Evolutionary conservation across 108 stramenopile species (phyloP), one percentile per base, ranked within the genome.

Genomic region (Cyclotella atomus): DNA sequence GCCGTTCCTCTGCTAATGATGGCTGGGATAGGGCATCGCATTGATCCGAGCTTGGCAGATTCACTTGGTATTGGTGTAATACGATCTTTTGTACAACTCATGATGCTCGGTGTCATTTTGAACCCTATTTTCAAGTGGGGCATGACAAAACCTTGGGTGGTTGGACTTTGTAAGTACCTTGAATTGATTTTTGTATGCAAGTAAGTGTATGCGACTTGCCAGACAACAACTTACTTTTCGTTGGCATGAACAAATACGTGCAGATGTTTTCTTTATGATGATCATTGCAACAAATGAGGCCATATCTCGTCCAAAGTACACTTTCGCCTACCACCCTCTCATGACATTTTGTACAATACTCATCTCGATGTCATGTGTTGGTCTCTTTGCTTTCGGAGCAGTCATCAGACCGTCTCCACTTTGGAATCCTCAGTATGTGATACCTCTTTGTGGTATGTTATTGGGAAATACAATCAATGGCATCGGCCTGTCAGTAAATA

Each of bases 391-490:
- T 5, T 91, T 94, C 53, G 84, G 83, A 2, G 2, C 89, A 34
- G 75, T 96, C 44, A 65, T 96, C 7, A 78, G 78, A 35, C 89
- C 90, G 4, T 28, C 38, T 17, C 92, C 92, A 12, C 33, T 87
- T 28, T 89, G 81, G 79, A 71, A 84, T 74, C 95, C 96, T 17
- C 89, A 92, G 25, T 94, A 94, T 54, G 86, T 96, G 61, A 93
- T 96, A 52, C 88, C 95, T 0, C 89, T 95, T 9, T 77, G 81
- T 23, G 97, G 97, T 0, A 97, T 97, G 97, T 68, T 97, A 7
- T 59, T 97, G 34, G 94, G 97, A 19, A 93, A 94, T 47, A 87
- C 87, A 63, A 92, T 95, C 50, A 92, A 84, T 59, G 92, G 89
- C 2, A 74, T 92, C 3, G 81, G 88, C 0, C 60, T 95, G 20